Evolutionary conservation across 2,329 filamentous ascomycete species (phyloP), one percentile per base, ranked within the genome.

Genomic region (Fusarium temperatum): DNA sequence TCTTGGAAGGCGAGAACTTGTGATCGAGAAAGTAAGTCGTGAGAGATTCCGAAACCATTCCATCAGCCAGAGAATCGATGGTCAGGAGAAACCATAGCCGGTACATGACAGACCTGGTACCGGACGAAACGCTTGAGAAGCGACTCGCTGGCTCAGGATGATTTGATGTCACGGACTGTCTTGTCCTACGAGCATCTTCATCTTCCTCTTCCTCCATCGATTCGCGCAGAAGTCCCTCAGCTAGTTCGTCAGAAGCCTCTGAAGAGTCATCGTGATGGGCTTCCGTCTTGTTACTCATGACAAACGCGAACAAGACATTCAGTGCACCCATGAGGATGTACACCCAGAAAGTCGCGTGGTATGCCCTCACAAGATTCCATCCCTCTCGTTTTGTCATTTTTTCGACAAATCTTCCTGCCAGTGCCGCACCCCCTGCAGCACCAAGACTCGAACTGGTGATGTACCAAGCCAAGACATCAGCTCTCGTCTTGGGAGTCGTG

Each of bases 391-490:
- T 80, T 47, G 83, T 83, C 20, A 91, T 80, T 39, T 75, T 83
- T 63, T 88, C 84, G 35, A 91, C 82, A 48, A 89, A 80, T 48
- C 87, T 80, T 2, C 89, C 89, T 1, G 87, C 85, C 5, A 84
- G 69, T 73, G 87, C 88, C 13, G 85, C 89, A 6, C 89, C 89
- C 10, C 86, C 74, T 0, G 87, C 85, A 0, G 88, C 88, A 3
- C 89, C 89, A 5, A 90, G 81, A n/a, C 85, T 86, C 1, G 88
- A 87, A 6, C 83, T 84, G 22, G 87, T 89, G 45, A 91, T 87
- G 75, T 93, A 91, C 91, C 91, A 93, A 14, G 88, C 86, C 66
- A 92, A 83, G n/a, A 93, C 89, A 79, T 92, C 90, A 20, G 89
- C 83, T 53, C 91, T 83, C 2, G 86, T 87, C 36, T 84, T 80